Conservation (phyloP, 2,329 filamentous ascomycete genomes). For the Fusarium temperatum region DNA sequence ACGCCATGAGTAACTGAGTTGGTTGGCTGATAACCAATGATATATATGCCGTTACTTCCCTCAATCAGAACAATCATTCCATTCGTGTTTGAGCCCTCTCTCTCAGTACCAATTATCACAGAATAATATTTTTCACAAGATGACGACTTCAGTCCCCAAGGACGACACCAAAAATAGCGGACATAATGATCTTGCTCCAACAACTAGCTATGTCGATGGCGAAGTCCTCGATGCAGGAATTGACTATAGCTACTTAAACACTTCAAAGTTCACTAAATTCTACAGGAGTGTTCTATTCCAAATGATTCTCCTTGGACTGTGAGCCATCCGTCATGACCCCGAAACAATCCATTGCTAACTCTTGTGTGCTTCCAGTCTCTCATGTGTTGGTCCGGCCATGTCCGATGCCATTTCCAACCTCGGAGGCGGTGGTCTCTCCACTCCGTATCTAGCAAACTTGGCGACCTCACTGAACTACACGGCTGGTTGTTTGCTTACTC, state of each 20-base stretch:
- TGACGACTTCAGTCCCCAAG: not conserved
- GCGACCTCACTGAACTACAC: not conserved
- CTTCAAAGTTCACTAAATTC: not conserved
- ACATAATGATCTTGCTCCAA: not conserved
- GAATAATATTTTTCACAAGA: rapidly evolving
- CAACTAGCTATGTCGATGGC: not conserved
- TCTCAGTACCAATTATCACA: not conserved
- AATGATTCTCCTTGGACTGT: not conserved
- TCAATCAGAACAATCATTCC: not conserved
- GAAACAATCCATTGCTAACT: rapidly evolving
- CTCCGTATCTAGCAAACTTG: not conserved
- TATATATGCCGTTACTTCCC: no score
- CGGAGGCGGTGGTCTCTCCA: not conserved
- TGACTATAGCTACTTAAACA: not conserved
- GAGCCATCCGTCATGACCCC: rapidly evolving
- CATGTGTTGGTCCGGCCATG: not conserved
- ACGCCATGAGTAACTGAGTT: not conserved
- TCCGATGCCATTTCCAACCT: not conserved
- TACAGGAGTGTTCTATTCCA: not conserved
- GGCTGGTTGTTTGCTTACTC: not conserved
- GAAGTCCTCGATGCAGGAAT: not conserved
- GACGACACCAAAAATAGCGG: not conserved
- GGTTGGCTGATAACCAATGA: not conserved
- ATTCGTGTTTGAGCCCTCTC: rapidly evolving
- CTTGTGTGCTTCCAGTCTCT: not conserved